Evolutionary conservation across 2,329 filamentous ascomycete species (phyloP).

Genomic region (Cadophora sp.): DNA sequence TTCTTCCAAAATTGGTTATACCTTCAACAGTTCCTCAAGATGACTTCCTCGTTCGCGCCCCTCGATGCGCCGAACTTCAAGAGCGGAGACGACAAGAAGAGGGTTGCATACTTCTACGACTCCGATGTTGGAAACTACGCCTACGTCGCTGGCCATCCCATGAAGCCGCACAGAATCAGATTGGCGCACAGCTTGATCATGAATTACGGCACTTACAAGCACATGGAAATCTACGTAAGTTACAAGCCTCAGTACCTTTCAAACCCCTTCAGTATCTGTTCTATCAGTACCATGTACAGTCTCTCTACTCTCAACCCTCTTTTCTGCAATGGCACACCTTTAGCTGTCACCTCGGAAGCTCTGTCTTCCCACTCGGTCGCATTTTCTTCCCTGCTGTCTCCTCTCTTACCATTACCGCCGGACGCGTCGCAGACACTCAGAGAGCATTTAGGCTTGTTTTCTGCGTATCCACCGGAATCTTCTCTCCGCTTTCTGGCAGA

Average conservation of each 20-base stretch:
- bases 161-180: constrained; percentile 97
- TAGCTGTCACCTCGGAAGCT: too few relatives aligned
- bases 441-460: not conserved
- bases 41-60: constrained; percentile 52
- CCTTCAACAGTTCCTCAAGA: constrained; percentile 26
- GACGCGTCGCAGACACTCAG: not conserved
- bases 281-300: not conserved
- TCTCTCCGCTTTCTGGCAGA: not conserved
- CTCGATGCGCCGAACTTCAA: constrained; percentile 59
- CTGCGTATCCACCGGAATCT: not conserved
- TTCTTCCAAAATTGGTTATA: constrained; percentile 6
- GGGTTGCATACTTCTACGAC: constrained; percentile 98
- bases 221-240: constrained; percentile 94
- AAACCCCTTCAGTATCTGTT: not conserved
- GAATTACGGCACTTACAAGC: constrained; percentile 73
- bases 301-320: not conserved
- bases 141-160: constrained; percentile 94
- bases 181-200: constrained; percentile 95
- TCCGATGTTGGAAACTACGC: constrained; percentile 98
- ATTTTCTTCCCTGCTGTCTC: not conserved
- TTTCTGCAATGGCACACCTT: not conserved
- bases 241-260: not conserved
- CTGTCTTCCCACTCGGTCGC: not conserved
- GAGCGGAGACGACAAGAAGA: constrained; percentile 68
- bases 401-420: not conserved